Evolutionary conservation across 2,329 filamentous ascomycete species (phyloP), one percentile per base, ranked within the genome.

Genomic region (Madurella fahalii): DNA sequence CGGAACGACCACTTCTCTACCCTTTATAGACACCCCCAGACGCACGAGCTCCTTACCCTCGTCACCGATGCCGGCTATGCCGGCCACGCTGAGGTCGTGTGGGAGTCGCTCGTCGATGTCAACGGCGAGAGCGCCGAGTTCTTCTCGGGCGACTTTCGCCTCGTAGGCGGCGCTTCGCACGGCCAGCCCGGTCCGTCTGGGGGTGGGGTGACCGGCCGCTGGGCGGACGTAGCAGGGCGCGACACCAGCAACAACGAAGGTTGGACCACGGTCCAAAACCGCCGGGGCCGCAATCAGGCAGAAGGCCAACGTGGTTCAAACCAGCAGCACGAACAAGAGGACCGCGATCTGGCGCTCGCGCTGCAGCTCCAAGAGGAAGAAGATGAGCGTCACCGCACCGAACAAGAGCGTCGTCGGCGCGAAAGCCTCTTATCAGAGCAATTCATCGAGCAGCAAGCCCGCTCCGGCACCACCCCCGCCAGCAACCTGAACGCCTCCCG

Each of bases 1-100:
- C 84, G 94, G 25, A 99, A 99, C 64, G 93, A 99, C 66, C 94
- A 99, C 68, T 99, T 99, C 67, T 91, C 90, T 41, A 97, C 93
- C 0, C 71, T 99, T 0, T 96, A 95, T 71, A 90, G 92, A 57
- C 90, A 97, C 63, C 90, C 93, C 0, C 76, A 85, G 43, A 90
- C 86, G 0, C 78, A 83, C 40, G 81, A 89, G 61, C 78, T 97
- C 1, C 82, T 93, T 59, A 90, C 89, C 0, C 75, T 99, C 2
- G 91, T 99, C 13, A 97, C 94, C 0, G 94, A 99, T 67, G 88
- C 90, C 25, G 94, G 94, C 1, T 99, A 95, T 66, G 85, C 87
- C 11, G 82, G 79, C 9, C 90, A 96, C 63, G 87, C 91, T 15
- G 93, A 97, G 68, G 85, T 99, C 12, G 90, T 99, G 0, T 99